A percentile compares a stretch with the other conserved stretches of the same genome.
Evolutionary conservation across 1,139 yeast species (phyloP).

Genomic region (Spencermartinsiella ligniputridi): DNA sequence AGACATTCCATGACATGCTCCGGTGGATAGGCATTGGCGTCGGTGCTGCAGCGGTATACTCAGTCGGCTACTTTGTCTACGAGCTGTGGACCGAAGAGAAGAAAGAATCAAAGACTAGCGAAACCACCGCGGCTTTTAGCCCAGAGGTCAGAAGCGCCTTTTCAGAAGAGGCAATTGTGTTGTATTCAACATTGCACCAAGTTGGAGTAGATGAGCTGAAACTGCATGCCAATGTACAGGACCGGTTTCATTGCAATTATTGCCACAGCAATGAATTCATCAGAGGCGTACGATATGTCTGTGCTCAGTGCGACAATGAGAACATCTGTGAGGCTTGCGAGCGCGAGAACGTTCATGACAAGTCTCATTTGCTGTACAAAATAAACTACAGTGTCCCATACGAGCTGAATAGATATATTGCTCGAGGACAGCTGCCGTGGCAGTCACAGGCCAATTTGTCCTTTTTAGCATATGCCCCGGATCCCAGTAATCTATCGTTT

Average conservation of each 20-base stretch:
- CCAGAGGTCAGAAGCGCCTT: not conserved
- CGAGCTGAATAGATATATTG: constrained; percentile 1
- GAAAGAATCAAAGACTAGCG: not conserved
- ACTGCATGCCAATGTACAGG: constrained; percentile 6
- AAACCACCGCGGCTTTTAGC: not conserved
- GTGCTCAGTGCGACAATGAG: constrained; percentile 16
- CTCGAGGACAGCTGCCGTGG: constrained; percentile 18
- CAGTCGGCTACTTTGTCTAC: not conserved
- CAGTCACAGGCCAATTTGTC: constrained; percentile 13
- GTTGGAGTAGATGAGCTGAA: constrained; percentile 11
- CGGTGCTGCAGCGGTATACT: not conserved
- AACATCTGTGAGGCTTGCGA: constrained; percentile 23
- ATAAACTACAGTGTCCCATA: constrained; percentile 9
- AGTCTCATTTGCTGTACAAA: constrained; percentile 21
- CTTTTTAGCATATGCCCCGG: constrained; percentile 4
- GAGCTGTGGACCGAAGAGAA: not conserved
- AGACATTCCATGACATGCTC: no score
- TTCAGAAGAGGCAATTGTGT: not conserved
- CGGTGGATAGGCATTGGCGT: not conserved
- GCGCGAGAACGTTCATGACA: constrained; percentile 17
- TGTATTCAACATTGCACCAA: constrained; percentile 10
- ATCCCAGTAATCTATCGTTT: constrained; percentile 8
- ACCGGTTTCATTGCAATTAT: constrained; percentile 8
- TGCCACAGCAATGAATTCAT: constrained; percentile 5
- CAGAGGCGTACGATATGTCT: constrained; percentile 17